Evolutionary conservation across 805 yeast species (phyloP), one percentile per base, ranked within the genome.

Genomic region (Saturnispora sanitii): DNA sequence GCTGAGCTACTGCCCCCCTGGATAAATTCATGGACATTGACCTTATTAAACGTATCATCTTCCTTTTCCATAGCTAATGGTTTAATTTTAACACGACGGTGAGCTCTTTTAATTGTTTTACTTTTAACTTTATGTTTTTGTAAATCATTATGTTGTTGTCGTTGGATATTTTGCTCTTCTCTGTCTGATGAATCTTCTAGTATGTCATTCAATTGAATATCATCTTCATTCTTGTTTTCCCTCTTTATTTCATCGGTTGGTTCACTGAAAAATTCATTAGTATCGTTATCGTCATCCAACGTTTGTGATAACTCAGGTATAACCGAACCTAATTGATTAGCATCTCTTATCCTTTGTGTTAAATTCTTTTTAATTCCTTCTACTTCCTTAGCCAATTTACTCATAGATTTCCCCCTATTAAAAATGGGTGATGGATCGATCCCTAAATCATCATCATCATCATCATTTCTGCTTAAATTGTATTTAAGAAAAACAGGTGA

Each of bases 31-130:
- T 70, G 75, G 7, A 74, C 53, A 46, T 73, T 57, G 21, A 64
- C 59, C 13, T 53, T 52, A n/a, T 56, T 58, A 27, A 70, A 46
- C 11, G 48, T 51, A 35, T 64, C 68, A 4, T 55, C 57, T 18
- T 42, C 49, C 2, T 44, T 36, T 3, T 45, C 51, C 0, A 50
- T 48, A 3, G 48, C 56, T 4, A 42, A 45, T 0, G 78, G 73
- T 45, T 64, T 68, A 44, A 74, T 61, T 44, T 70, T 72, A 57
- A 68, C 66, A 38, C 76, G 60, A 40, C 75, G 58, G 1, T 79
- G 73, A 1, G 71, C 66, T 49, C 79, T 56, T 55, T 74, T 74
- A 33, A 69, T 73, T 0, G 78, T 73, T 43, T 62, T 65, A 29
- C 30, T 18, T 3, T 31, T 31, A 15, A 28, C 31, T 12, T 34